These are phyloP conservation scores for Cladophialophora yegresii DNA, from an alignment of 2,329 filamentous ascomycete genomes.

Conservation along the genomic window DNA sequence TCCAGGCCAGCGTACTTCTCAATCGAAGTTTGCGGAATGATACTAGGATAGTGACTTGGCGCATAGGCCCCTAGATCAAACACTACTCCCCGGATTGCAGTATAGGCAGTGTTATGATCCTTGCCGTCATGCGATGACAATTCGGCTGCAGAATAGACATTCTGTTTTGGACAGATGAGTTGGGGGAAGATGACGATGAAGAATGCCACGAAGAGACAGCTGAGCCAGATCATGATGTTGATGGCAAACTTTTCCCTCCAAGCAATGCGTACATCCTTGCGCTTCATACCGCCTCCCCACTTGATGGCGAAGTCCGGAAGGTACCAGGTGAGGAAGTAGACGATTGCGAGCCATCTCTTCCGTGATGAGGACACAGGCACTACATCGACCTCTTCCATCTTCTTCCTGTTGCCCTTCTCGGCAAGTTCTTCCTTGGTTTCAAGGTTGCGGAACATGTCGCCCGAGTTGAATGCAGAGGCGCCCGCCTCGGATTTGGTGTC, in stretches of 20 bases:
- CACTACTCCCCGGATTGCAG: constrained; percentile 84
- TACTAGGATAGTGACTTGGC: constrained; percentile 74
- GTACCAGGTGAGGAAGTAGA: constrained; percentile 81
- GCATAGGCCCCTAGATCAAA: constrained; percentile 77
- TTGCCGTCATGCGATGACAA: constrained; percentile 74
- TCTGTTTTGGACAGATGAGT: constrained; percentile 86
- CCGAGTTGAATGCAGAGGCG: constrained; percentile 82
- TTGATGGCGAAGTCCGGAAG: constrained; percentile 82
- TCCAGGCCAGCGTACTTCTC: constrained; percentile 84
- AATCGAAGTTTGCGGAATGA: constrained; percentile 62
- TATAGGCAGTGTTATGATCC: constrained; percentile 62
- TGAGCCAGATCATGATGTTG: constrained; percentile 94
- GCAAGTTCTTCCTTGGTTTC: constrained; percentile 93
- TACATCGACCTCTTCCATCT: constrained; percentile 87
- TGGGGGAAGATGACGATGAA: constrained; percentile 86
- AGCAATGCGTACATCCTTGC: constrained; percentile 86
- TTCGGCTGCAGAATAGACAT: constrained; percentile 80
- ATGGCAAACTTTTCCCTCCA: constrained; percentile 98
- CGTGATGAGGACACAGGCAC: constrained; percentile 74
- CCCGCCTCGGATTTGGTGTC: constrained; percentile 91
- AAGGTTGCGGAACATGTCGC: constrained; percentile 97
- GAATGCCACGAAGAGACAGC: constrained; percentile 76
- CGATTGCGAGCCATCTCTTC: constrained; percentile 85
- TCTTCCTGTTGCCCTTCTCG: constrained; percentile 89
- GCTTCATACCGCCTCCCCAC: constrained; percentile 76